Evolutionary conservation across 1,139 yeast species (phyloP).

Genomic region (Yamadazyma trypodendri): DNA sequence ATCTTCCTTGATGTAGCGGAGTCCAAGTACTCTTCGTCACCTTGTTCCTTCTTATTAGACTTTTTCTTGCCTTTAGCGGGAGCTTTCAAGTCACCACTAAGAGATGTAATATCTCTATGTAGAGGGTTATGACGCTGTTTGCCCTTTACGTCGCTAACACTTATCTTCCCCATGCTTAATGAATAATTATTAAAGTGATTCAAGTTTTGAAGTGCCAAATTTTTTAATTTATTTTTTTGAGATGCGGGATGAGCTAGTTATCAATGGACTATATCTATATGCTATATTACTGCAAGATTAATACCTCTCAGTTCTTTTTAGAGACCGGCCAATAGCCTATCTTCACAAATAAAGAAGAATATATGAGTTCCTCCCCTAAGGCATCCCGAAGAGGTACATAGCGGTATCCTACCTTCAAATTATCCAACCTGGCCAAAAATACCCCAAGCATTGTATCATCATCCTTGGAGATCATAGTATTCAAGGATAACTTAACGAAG

Average conservation of each 20-base stretch:
- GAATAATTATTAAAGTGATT: neutral
- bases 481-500: slow-evolving; percentile 32
- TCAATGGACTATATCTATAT: neutral
- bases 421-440: slow-evolving; percentile 51
- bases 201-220: neutral
- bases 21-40: slow-evolving; percentile 69
- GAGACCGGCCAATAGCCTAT: slow-evolving; percentile 27
- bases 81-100: slow-evolving; percentile 66
- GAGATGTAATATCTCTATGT: slow-evolving; percentile 69
- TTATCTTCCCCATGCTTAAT: slow-evolving; percentile 59
- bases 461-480: slow-evolving; percentile 20
- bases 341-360: slow-evolving; percentile 71
- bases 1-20: slow-evolving; percentile 83
- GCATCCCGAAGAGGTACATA: slow-evolving; percentile 73
- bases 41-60: slow-evolving; percentile 30
- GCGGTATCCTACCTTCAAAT: slow-evolving; percentile 73
- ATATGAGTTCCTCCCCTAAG: slow-evolving; percentile 79
- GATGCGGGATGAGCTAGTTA: slow-evolving; percentile 5
- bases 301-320: neutral
- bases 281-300: neutral
- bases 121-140: slow-evolving; percentile 74
- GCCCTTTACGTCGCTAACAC: slow-evolving; percentile 48
- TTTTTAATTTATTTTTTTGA: slow-evolving; percentile 1
- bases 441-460: slow-evolving; percentile 52
- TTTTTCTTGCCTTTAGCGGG: slow-evolving; percentile 17